Conservation (phyloP, 306 rosid genomes). For the Potentilla sterilis region DNA sequence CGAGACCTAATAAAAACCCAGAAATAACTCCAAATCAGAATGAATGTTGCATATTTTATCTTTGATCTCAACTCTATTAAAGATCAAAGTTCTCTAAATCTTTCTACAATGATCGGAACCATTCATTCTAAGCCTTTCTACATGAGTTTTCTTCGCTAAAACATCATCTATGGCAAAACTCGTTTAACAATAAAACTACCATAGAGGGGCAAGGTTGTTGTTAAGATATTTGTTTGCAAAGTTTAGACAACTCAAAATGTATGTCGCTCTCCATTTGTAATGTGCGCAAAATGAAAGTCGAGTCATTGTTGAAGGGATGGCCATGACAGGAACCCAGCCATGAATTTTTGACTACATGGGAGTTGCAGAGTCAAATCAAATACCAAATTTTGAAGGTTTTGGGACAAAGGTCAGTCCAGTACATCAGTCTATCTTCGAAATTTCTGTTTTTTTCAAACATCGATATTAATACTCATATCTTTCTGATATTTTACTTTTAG, state of each 20-base stretch:
- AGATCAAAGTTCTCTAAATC: too few relatives aligned
- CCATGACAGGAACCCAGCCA: not conserved
- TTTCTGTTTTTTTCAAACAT: too few relatives aligned
- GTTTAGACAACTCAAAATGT: not conserved
- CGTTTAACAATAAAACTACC: too few relatives aligned
- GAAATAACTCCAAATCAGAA: not conserved
- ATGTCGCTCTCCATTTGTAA: not conserved
- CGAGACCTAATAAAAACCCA: not conserved
- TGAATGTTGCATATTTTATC: too few relatives aligned
- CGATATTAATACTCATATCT: too few relatives aligned
- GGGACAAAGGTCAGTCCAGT: not conserved
- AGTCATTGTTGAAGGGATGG: not conserved
- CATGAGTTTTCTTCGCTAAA: not conserved
- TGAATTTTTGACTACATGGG: too few relatives aligned
- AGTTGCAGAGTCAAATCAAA: not conserved
- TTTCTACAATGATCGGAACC: not conserved
- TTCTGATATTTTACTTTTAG: too few relatives aligned
- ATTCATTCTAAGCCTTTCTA: not conserved
- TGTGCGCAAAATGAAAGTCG: not conserved
- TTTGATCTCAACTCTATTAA: too few relatives aligned
- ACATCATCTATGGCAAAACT: not conserved
- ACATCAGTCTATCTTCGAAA: not conserved
- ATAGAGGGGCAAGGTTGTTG: not conserved
- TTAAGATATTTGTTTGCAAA: too few relatives aligned
- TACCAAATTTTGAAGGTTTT: slow-evolving; percentile 8